Evolutionary conservation across 2,329 filamentous ascomycete genomes (phyloP).

Genomic region (Bisporella sp.): DNA sequence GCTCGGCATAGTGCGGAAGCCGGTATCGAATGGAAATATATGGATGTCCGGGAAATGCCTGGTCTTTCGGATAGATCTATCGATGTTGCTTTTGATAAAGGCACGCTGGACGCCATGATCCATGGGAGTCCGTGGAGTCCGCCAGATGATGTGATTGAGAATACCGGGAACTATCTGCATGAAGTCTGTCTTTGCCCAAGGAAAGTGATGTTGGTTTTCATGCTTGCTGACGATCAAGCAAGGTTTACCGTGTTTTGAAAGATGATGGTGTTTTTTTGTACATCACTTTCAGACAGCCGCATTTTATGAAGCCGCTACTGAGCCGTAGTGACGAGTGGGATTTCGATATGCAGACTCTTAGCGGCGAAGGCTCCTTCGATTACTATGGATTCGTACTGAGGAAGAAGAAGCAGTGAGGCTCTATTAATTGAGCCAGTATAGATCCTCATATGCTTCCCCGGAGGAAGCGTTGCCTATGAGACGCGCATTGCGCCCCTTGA

Average conservation of each 20-base stretch:
- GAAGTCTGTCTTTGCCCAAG: conserved; percentile 31
- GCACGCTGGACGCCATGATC: conserved; percentile 45
- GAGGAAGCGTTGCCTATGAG: too few species aligned
- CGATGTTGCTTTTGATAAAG: conserved; percentile 52
- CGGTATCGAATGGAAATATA: conserved; percentile 34
- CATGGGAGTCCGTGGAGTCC: conserved; percentile 43
- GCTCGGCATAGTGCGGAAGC: conserved; percentile 30
- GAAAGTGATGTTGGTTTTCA: background rate
- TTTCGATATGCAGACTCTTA: background rate
- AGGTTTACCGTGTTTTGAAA: conserved; percentile 42
- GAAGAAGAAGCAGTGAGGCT: background rate
- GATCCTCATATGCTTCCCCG: too few species aligned
- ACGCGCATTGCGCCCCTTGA: too few species aligned
- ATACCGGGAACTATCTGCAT: conserved; percentile 40
- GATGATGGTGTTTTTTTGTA: conserved; percentile 42
- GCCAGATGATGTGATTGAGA: conserved; percentile 39
- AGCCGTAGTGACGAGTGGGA: background rate
- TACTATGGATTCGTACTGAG: background rate
- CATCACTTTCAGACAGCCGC: conserved; percentile 47
- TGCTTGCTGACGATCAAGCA: background rate
- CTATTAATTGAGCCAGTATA: too few species aligned
- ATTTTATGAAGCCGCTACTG: conserved; percentile 42
- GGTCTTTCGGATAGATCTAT: conserved; percentile 29
- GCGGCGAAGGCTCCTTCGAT: conserved; percentile 2
- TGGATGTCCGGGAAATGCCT: conserved; percentile 41